phyloP scores from a whole-genome alignment of 441 rosid species.

The Isatis lusitanica region DNA sequence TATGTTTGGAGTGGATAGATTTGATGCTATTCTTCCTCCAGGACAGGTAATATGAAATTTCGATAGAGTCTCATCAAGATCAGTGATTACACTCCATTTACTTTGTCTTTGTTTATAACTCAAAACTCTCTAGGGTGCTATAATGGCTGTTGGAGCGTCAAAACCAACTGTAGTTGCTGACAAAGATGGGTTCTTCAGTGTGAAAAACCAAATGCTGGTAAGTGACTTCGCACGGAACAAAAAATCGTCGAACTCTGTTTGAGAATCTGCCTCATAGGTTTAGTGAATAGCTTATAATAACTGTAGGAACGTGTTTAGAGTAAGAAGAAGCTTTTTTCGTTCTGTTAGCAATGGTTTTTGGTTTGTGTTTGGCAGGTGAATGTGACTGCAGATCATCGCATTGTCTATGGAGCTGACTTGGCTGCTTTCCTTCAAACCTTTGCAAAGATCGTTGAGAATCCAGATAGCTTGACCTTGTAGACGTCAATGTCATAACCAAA shows the following conservation, averaged over 20 bases:
- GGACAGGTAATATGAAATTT: constrained; percentile 60
- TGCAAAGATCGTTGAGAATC: constrained; percentile 83
- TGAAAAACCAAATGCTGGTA: constrained; percentile 90
- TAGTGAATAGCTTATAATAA: neutral
- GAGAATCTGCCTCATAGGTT: neutral
- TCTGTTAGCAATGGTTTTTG: neutral
- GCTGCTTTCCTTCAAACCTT: constrained; percentile 94
- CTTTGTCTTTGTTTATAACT: constrained; percentile 17
- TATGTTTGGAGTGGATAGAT: constrained; percentile 94
- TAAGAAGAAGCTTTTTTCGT: neutral
- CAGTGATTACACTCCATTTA: neutral
- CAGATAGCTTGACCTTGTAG: constrained; percentile 79
- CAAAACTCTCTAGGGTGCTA: constrained; percentile 75
- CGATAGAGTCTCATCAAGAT: neutral
- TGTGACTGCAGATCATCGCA: constrained; percentile 96
- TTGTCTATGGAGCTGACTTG: constrained; percentile 89
- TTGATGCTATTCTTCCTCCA: constrained; percentile 98
- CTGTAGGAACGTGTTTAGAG: neutral
- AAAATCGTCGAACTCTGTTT: neutral
- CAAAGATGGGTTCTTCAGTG: constrained; percentile 82
- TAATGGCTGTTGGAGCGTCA: constrained; percentile 99
- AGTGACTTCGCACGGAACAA: constrained; percentile 27
- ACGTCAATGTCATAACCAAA: neutral
- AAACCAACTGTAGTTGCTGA: constrained; percentile 89
- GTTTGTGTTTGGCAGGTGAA: constrained; percentile 63